phyloP scores from a whole-genome alignment of 2,329 filamentous ascomycete genomes.

The Chaetomium sp. region DNA sequence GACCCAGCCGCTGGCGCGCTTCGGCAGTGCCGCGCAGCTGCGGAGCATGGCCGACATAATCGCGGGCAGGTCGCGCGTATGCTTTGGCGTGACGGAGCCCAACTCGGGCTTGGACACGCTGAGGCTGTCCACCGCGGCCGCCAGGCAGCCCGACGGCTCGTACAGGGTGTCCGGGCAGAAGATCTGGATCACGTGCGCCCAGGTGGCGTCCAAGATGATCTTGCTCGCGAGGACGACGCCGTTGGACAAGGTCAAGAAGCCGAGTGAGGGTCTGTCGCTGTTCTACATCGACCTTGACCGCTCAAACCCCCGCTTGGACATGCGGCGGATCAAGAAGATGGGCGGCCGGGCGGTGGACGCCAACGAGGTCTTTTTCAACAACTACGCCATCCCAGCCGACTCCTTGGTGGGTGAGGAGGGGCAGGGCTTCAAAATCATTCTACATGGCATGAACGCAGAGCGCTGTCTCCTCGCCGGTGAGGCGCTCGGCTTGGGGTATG shows the following conservation, averaged over 20 bases:
- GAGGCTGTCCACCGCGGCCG: background rate
- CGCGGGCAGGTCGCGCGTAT: constrained; percentile 30
- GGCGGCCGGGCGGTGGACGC: too few relatives aligned
- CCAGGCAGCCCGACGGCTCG: background rate
- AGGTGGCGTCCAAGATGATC: background rate
- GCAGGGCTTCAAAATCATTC: too few relatives aligned
- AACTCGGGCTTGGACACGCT: background rate
- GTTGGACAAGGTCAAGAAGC: background rate
- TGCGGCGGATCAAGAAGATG: too few relatives aligned
- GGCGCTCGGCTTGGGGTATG: too few relatives aligned
- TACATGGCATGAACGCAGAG: too few relatives aligned
- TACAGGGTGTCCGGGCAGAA: background rate
- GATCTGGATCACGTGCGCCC: background rate
- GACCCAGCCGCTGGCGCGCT: constrained; percentile 73
- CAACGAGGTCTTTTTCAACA: too few relatives aligned
- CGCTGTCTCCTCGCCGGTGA: too few relatives aligned
- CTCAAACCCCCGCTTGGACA: too few relatives aligned
- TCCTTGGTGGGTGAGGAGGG: too few relatives aligned
- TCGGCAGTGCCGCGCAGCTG: constrained; percentile 66
- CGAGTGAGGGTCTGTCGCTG: background rate
- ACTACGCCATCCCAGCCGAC: too few relatives aligned
- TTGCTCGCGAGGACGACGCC: background rate
- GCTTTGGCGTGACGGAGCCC: background rate
- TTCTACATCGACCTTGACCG: background rate
- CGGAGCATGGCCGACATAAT: constrained; percentile 69